These are phyloP conservation scores for Colletotrichum spaethianum DNA, from an alignment of 2,329 filamentous ascomycete genomes.

Conservation along the genomic window DNA sequence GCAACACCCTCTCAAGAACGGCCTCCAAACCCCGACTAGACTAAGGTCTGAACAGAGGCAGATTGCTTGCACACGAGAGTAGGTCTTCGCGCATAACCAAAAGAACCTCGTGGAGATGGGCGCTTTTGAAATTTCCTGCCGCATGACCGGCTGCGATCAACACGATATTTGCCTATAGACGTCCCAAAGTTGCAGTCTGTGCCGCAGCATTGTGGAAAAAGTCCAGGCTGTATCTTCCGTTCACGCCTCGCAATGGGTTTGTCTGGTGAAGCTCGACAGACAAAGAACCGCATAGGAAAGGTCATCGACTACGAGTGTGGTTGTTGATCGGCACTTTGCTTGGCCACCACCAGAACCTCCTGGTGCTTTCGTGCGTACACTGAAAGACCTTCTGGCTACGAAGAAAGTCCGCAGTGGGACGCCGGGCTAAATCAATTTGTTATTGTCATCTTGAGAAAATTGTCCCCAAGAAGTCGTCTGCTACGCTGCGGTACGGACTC, in stretches of 20 bases:
- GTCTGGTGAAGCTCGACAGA: neutral
- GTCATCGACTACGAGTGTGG: neutral
- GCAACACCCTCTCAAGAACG: neutral
- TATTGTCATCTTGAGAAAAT: neutral
- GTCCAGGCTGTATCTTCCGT: neutral
- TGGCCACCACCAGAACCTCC: neutral
- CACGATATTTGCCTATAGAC: neutral
- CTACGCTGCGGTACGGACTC: neutral
- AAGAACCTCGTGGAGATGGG: neutral
- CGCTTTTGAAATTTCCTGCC: neutral
- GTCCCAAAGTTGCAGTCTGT: neutral
- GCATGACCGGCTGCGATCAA: neutral
- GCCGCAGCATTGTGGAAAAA: neutral
- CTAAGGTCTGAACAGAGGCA: neutral
- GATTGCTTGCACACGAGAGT: neutral
- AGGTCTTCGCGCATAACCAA: neutral
- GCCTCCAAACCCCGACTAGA: neutral
- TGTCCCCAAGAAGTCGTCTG: neutral
- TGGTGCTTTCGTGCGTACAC: neutral
- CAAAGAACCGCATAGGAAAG: neutral
- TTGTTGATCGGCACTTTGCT: neutral
- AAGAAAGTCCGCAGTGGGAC: neutral
- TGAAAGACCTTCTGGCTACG: neutral
- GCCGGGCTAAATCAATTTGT: neutral
- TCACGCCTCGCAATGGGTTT: neutral